Evolutionary conservation across 768 basidiomycete species (phyloP).

Genomic region (Hypsizygus marmoreus): DNA sequence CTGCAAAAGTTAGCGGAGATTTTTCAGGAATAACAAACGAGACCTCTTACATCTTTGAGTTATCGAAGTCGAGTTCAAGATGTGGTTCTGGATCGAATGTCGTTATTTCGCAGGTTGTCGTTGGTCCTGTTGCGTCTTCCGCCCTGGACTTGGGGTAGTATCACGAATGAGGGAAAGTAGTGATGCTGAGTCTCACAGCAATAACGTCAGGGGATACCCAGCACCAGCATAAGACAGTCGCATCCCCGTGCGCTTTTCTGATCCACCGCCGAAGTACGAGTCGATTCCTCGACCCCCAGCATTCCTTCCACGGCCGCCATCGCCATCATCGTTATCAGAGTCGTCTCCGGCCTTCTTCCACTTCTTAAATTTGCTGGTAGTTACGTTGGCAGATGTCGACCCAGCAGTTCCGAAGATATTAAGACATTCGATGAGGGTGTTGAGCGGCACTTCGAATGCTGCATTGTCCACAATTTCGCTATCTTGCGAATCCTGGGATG

Average conservation of each 20-base stretch:
- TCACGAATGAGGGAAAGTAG: not conserved
- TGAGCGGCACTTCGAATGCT: constrained; percentile 82
- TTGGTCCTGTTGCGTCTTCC: constrained; percentile 79
- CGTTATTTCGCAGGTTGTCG: constrained; percentile 83
- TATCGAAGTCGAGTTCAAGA: constrained; percentile 79
- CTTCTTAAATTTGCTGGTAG: constrained; percentile 41
- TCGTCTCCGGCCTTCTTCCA: constrained; percentile 52
- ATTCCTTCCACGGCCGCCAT: constrained; percentile 34
- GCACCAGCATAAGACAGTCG: constrained; percentile 78
- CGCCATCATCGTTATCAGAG: constrained; percentile 44
- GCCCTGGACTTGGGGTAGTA: constrained; percentile 42
- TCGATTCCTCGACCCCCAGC: constrained; percentile 45
- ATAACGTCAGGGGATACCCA: constrained; percentile 76
- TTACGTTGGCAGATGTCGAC: constrained; percentile 32
- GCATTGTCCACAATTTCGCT: constrained; percentile 33
- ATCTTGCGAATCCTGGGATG: constrained; percentile 29
- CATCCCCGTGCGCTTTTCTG: constrained; percentile 79
- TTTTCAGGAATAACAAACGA: not conserved
- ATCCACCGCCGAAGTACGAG: constrained; percentile 51
- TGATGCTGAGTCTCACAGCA: constrained; percentile 62
- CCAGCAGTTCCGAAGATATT: constrained; percentile 91
- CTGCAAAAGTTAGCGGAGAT: constrained; percentile 35
- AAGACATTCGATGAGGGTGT: constrained; percentile 84
- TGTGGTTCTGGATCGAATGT: constrained; percentile 85
- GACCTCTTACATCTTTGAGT: constrained; percentile 57